These are phyloP conservation scores for Neurospora sublineolata DNA, from an alignment of 495 filamentous ascomycete genomes.

Conservation along the genomic window DNA sequence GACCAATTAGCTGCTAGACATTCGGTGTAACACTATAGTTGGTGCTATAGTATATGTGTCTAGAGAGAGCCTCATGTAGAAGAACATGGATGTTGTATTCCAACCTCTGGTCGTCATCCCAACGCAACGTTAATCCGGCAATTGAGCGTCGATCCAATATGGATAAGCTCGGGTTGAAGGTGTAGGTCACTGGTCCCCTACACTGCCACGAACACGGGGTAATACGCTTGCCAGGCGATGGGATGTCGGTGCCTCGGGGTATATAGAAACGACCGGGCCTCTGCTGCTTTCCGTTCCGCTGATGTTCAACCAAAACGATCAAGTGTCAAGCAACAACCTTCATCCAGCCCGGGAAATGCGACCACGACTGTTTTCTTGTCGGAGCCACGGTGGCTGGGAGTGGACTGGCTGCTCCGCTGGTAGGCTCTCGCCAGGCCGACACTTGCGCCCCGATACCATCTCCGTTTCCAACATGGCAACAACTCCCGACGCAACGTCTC, in stretches of 20 bases:
- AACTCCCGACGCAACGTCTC: conserved; percentile 29
- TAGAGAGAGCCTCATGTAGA: neutral
- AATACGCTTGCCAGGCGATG: conserved; percentile 1
- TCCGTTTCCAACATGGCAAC: conserved; percentile 29
- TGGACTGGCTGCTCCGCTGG: neutral
- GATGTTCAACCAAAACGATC: neutral
- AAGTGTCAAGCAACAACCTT: neutral
- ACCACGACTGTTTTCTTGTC: neutral
- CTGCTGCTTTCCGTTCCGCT: neutral
- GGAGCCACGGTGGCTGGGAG: neutral
- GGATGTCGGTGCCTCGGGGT: neutral
- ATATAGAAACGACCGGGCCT: neutral
- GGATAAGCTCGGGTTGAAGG: neutral
- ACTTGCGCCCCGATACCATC: conserved; percentile 26
- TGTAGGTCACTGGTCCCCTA: neutral
- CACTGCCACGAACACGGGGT: conserved; percentile 3
- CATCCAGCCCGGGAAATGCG: neutral
- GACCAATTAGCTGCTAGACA: neutral
- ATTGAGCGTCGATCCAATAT: neutral
- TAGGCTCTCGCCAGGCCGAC: conserved; percentile 1
- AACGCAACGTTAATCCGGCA: neutral
- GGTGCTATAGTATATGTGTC: neutral
- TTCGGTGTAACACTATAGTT: neutral
- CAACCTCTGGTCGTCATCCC: neutral
- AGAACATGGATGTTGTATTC: neutral